Evolutionary conservation across 805 yeast species (phyloP).

Genomic region (Dipodascus albidus): DNA sequence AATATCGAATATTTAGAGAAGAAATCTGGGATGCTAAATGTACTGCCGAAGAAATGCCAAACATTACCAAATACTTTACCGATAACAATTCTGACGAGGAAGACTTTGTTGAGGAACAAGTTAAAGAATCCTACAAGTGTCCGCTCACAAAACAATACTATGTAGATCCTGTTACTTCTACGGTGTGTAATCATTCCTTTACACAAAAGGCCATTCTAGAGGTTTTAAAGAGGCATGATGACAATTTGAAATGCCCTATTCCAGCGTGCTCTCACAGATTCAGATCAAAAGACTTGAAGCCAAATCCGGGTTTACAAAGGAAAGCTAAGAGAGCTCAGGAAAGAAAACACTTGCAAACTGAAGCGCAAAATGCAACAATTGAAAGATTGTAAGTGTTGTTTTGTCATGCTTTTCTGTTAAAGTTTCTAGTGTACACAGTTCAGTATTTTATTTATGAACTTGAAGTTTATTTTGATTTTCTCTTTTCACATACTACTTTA

Average conservation of each 20-base stretch:
- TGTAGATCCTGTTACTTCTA: constrained; percentile 22
- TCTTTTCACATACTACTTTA: neutral
- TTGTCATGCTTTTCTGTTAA: neutral
- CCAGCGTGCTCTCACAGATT: constrained; percentile 12
- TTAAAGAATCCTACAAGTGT: constrained; percentile 18
- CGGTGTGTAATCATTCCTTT: constrained; percentile 21
- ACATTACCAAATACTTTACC: constrained; percentile 8
- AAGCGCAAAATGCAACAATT: constrained; percentile 6
- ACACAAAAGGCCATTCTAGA: constrained; percentile 17
- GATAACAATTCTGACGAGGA: constrained; percentile 17
- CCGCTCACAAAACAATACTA: constrained; percentile 19
- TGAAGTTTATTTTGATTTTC: neutral
- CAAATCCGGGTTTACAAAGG: constrained; percentile 9
- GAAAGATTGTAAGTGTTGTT: constrained; percentile 8
- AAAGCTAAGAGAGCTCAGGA: constrained; percentile 9
- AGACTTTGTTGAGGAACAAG: constrained; percentile 20
- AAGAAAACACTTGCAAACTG: constrained; percentile 10
- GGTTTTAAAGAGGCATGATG: constrained; percentile 5
- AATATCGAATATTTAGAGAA: constrained; percentile 8
- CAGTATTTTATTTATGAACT: neutral
- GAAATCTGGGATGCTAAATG: constrained; percentile 11
- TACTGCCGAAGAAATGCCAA: constrained; percentile 14
- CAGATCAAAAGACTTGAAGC: constrained; percentile 3
- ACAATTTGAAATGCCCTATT: constrained; percentile 12
- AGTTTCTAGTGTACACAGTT: neutral